Conservation (phyloP, 768 basidiomycete species). For the Phaffia australis region DNA sequence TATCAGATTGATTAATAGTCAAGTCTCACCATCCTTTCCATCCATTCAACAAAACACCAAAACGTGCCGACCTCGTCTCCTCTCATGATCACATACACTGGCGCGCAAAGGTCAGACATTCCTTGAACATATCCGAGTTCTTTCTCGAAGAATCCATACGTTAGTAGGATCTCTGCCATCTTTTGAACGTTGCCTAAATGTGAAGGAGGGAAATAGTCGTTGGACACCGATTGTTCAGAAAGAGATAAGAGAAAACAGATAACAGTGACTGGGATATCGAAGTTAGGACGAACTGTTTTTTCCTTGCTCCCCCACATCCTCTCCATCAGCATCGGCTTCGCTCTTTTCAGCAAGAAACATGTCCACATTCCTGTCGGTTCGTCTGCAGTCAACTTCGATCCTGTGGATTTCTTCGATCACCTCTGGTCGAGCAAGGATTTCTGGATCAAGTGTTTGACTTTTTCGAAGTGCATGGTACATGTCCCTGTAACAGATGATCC, state of each 20-base stretch:
- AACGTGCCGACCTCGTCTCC: conserved; percentile 84
- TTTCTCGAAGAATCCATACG: conserved; percentile 81
- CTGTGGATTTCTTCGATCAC: conserved; percentile 46
- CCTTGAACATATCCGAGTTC: conserved; percentile 94
- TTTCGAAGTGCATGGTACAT: conserved; percentile 22
- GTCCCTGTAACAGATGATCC: conserved; percentile 41
- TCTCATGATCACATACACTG: conserved; percentile 81
- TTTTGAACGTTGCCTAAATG: conserved; percentile 58
- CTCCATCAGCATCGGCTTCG: conserved; percentile 35
- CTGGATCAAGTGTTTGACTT: conserved; percentile 7
- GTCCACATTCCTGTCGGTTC: conserved; percentile 67
- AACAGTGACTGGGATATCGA: background rate
- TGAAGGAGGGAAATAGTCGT: background rate
- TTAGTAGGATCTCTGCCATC: conserved; percentile 73
- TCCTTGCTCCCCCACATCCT: conserved; percentile 34
- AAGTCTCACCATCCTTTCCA: conserved; percentile 78
- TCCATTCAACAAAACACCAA: conserved; percentile 90
- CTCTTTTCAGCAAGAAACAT: conserved; percentile 49
- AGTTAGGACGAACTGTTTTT: conserved; percentile 34
- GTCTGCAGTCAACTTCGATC: conserved; percentile 91
- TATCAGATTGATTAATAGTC: background rate
- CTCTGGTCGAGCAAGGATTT: conserved; percentile 11
- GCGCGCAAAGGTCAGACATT: conserved; percentile 92
- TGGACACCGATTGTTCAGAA: background rate
- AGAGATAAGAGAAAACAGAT: background rate